Evolutionary conservation across 345 rosid species (phyloP), one percentile per base, ranked within the genome.

Genomic region (sweet orange (Citrus sinensis)): DNA sequence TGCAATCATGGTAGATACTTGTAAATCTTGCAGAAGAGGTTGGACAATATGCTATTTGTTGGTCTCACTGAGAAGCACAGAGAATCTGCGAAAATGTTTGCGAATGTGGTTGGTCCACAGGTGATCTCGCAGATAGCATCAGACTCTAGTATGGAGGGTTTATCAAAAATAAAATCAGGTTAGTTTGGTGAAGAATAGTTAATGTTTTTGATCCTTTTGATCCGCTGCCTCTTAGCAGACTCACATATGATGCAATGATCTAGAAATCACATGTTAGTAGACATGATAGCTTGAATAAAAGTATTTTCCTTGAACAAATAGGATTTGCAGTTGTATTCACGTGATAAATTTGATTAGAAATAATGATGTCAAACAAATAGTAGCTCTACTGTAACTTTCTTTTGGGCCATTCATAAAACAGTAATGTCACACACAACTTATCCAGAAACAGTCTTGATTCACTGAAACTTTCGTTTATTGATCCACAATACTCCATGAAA

Each of bases 31-130:
- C 95, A 96, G 99, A 96, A 87, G 89, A 91, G 99, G 89, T 83
- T 96, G 85, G 95, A 94, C 84, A 83, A 81, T 83, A 96, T 96
- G 99, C 79, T 96, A 79, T 94, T 91, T 85, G 94, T 94, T 82
- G 99, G 99, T 73, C 89, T 96, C 66, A 96, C 99, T 13, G 97
- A 95, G 86, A 91, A 92, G 71, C 98, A 94, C 81, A 88, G 83
- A 81, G 97, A 96, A 85, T 94, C 99, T 77, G 99, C 99, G 75
- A 88, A 93, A 64, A 89, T 96, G 87, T 96, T 96, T 79, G 99
- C 90, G 14, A 86, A 94, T 88, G 90, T 94, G 80, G 97, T 96
- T 70, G 99, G 97, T 61, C 90, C 94, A n/a, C 96, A 96, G 84
- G 88, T 93, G 70, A 91, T 94, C 69, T 90, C 99, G 34, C 97